A percentile compares a stretch with the other conserved stretches of the same genome.
Conservation (phyloP, 768 basidiomycete species). For the Solioccasus polychromus region DNA sequence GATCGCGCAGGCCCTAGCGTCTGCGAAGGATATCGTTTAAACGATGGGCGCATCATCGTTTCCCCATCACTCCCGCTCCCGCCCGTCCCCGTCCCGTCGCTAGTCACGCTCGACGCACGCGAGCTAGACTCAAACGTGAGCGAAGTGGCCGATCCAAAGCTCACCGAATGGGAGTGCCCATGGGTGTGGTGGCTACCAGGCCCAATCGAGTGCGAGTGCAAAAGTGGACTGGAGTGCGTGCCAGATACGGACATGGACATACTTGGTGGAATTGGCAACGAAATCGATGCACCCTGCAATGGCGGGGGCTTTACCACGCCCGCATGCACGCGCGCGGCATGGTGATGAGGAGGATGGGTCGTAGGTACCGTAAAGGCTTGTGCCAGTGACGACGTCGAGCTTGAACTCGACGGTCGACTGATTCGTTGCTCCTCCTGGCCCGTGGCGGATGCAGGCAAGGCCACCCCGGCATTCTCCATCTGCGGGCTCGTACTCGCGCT, state of each 20-base stretch:
- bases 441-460: neutral
- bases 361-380: constrained; percentile 37
- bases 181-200: neutral
- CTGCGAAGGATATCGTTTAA: constrained; percentile 73
- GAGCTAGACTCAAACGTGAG: constrained; percentile 23
- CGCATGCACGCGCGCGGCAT: constrained; percentile 1
- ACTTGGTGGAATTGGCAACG: constrained; percentile 30
- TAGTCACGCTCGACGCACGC: constrained; percentile 31
- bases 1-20: constrained; percentile 59
- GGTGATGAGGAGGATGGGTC: constrained; percentile 1
- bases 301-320: constrained; percentile 23
- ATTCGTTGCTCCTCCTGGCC: constrained; percentile 20
- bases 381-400: constrained; percentile 38
- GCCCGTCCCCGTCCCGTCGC: constrained; percentile 31
- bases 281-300: constrained; percentile 30
- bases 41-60: constrained; percentile 49
- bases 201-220: constrained; percentile 2
- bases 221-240: constrained; percentile 7
- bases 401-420: constrained; percentile 38
- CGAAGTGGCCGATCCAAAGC: constrained; percentile 6
- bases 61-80: constrained; percentile 33
- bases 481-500: constrained; percentile 19
- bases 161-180: too few relatives aligned
- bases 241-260: constrained; percentile 14
- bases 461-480: neutral